Percentiles rank a stretch among this genome's conserved stretches.
Conservation (phyloP, 2,329 filamentous ascomycete genomes). For the Fusarium devonianum region DNA sequence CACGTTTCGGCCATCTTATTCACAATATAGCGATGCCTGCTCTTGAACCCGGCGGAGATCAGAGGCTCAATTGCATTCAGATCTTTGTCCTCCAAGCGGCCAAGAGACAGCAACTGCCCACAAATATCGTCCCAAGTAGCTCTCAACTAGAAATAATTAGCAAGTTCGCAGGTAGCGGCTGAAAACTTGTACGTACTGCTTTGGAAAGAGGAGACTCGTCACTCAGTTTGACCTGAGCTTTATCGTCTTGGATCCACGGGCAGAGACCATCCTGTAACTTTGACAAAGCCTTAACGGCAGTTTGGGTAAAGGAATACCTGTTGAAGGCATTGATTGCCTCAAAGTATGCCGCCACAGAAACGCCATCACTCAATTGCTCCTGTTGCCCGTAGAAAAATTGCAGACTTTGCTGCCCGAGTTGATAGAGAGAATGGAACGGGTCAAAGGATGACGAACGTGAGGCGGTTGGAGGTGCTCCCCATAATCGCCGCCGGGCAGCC, state of each 20-base stretch:
- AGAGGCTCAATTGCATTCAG: conserved; percentile 62
- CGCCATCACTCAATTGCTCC: conserved; percentile 48
- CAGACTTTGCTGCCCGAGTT: conserved; percentile 62
- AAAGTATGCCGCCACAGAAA: conserved; percentile 56
- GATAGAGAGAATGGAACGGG: conserved; percentile 72
- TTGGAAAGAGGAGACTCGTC: conserved; percentile 51
- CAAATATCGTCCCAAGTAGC: conserved; percentile 60
- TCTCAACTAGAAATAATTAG: conserved; percentile 52
- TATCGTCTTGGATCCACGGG: conserved; percentile 69
- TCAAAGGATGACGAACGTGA: conserved; percentile 59
- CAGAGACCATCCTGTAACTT: conserved; percentile 68
- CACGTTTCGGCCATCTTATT: conserved; percentile 63
- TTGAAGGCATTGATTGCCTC: conserved; percentile 62
- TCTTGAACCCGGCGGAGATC: conserved; percentile 63
- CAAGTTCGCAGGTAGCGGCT: not conserved
- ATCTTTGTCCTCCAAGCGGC: conserved; percentile 51
- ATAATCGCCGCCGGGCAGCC: conserved; percentile 69
- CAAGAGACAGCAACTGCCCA: conserved; percentile 46
- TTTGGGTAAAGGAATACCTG: conserved; percentile 54
- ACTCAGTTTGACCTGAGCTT: conserved; percentile 52
- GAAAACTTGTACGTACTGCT: conserved; percentile 50
- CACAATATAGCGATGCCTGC: conserved; percentile 63
- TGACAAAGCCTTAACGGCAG: conserved; percentile 63
- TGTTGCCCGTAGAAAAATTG: conserved; percentile 60
- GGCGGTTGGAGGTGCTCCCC: conserved; percentile 52